These are phyloP conservation scores for Metschnikowia proteae DNA, from an alignment of 805 yeast species.

Conservation along the genomic window DNA sequence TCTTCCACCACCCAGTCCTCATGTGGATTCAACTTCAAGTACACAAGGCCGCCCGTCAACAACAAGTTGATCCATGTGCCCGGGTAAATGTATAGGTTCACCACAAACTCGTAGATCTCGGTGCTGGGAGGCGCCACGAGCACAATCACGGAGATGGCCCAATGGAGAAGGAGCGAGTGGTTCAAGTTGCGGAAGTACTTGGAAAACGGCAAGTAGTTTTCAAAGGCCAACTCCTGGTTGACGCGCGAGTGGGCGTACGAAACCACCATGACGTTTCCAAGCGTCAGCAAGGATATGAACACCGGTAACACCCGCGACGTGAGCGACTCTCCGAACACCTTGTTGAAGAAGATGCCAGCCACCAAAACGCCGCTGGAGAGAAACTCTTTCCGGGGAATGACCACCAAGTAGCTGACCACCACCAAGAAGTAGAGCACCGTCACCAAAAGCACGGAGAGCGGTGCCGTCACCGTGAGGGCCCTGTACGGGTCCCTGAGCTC, in stretches of 20 bases:
- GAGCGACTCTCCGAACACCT: constrained; percentile 53
- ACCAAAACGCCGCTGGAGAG: constrained; percentile 56
- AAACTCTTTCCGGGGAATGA: constrained; percentile 46
- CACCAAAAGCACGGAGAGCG: constrained; percentile 51
- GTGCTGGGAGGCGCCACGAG: constrained; percentile 59
- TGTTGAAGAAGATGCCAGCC: constrained; percentile 59
- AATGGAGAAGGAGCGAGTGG: constrained; percentile 50
- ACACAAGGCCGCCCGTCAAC: constrained; percentile 51
- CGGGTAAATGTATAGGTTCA: constrained; percentile 61
- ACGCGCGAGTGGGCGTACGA: constrained; percentile 59
- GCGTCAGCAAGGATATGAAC: constrained; percentile 55
- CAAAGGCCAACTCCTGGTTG: constrained; percentile 54
- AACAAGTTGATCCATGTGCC: constrained; percentile 56
- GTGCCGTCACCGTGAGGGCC: constrained; percentile 58
- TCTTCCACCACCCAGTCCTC: constrained; percentile 45
- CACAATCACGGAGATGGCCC: constrained; percentile 52
- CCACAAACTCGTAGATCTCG: constrained; percentile 59
- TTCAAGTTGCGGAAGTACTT: constrained; percentile 39
- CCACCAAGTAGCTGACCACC: constrained; percentile 54
- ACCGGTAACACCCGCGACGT: constrained; percentile 50
- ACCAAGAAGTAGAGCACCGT: constrained; percentile 55
- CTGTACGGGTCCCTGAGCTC: constrained; percentile 55
- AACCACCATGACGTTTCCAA: constrained; percentile 64
- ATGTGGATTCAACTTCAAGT: constrained; percentile 41
- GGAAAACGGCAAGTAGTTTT: constrained; percentile 50